Conservation (phyloP, 768 basidiomycete species). For the Suillus variegatus region DNA sequence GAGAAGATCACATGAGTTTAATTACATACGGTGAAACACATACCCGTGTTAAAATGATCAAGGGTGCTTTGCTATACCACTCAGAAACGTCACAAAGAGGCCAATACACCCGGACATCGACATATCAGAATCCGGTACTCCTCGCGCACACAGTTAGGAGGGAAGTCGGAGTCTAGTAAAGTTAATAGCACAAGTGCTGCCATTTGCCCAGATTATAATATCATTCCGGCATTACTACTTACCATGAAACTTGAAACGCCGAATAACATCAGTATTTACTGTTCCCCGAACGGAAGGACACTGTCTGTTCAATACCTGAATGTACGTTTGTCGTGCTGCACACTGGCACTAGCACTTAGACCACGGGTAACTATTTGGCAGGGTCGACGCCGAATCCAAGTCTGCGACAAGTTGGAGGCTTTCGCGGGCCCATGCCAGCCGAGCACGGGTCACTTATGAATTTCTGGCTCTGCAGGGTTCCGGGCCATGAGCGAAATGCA, state of each 20-base stretch:
- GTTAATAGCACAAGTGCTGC: background rate
- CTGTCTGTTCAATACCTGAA: background rate
- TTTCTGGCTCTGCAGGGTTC: conserved; percentile 1
- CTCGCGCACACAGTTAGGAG: background rate
- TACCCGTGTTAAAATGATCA: background rate
- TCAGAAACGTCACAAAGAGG: background rate
- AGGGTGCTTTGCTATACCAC: background rate
- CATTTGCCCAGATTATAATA: background rate
- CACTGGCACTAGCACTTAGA: background rate
- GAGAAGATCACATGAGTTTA: conserved; percentile 3
- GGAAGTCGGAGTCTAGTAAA: background rate
- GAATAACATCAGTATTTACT: background rate
- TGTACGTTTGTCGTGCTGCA: background rate
- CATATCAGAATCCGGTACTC: background rate
- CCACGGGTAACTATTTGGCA: background rate
- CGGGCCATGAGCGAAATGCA: background rate
- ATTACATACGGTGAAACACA: conserved; percentile 2
- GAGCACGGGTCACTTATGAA: background rate
- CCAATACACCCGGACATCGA: background rate
- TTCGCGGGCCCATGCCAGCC: background rate
- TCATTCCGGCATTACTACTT: background rate
- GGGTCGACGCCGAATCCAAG: background rate
- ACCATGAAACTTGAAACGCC: background rate
- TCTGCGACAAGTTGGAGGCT: background rate
- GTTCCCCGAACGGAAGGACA: background rate